Conservation (phyloP, 805 yeast species). For the Kuraishia hungarica region DNA sequence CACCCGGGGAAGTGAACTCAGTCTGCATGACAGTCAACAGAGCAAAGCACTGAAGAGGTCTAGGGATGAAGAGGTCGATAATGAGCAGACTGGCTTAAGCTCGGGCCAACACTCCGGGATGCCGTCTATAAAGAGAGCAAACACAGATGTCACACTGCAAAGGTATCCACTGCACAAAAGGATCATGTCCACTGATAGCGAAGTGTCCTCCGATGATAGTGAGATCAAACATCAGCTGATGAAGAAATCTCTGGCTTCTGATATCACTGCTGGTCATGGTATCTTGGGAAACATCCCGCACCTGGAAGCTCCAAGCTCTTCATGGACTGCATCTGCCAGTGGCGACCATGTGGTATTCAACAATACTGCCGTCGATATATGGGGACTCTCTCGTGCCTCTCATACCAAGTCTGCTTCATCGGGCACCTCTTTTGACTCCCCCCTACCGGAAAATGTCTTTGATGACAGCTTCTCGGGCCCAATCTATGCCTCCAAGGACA, state of each 20-base stretch:
- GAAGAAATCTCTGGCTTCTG: slow-evolving; percentile 7
- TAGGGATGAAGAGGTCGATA: background rate
- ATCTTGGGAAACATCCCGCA: slow-evolving; percentile 22
- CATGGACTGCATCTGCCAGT: slow-evolving; percentile 32
- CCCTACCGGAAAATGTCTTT: background rate
- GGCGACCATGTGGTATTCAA: slow-evolving; percentile 26
- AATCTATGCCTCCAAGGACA: slow-evolving; percentile 26
- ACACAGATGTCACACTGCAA: slow-evolving; percentile 19
- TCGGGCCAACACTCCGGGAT: background rate
- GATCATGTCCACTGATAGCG: slow-evolving; percentile 4
- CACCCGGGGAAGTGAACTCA: background rate
- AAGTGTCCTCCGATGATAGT: slow-evolving; percentile 5
- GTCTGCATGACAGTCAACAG: too few species aligned
- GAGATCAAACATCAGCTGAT: slow-evolving; percentile 6
- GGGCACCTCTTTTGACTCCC: background rate
- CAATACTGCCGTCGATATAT: slow-evolving; percentile 5
- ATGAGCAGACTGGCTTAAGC: background rate
- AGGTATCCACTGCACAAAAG: slow-evolving; percentile 7
- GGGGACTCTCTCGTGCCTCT: background rate
- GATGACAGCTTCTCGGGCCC: slow-evolving; percentile 3
- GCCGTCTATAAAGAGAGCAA: slow-evolving; percentile 14
- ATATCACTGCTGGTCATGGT: slow-evolving; percentile 4
- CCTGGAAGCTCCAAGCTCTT: slow-evolving; percentile 28
- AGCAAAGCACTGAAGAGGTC: background rate
- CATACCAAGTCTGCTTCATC: slow-evolving; percentile 6